These are phyloP conservation scores for Lentinula aciculospora DNA, from an alignment of 768 basidiomycete species.

Conservation along the genomic window DNA sequence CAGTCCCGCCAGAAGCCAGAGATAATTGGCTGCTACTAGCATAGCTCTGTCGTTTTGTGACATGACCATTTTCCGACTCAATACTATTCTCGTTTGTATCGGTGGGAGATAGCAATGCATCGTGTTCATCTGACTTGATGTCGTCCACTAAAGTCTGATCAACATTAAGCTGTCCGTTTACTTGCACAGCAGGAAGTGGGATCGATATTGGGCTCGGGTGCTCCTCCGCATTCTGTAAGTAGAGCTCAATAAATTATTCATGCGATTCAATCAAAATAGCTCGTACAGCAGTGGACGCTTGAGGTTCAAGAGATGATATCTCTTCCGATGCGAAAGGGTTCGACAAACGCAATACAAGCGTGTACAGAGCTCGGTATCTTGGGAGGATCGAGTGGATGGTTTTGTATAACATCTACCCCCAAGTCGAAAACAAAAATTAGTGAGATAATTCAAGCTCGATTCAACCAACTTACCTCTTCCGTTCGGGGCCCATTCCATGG, in stretches of 20 bases:
- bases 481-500: constrained; percentile 6
- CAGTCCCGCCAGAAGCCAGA: background rate
- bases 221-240: background rate
- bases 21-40: background rate
- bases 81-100: background rate
- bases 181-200: background rate
- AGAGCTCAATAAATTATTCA: background rate
- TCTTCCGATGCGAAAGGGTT: background rate
- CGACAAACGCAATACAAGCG: constrained; percentile 19
- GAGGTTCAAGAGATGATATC: background rate
- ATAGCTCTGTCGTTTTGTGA: background rate
- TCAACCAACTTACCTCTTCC: constrained; percentile 3
- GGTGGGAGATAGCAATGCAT: constrained; percentile 1
- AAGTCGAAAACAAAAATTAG: background rate
- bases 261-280: background rate
- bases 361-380: constrained; percentile 30
- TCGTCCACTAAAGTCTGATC: background rate
- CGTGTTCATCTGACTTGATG: background rate
- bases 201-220: background rate
- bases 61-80: background rate
- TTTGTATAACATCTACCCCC: constrained; percentile 30
- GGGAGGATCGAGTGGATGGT: constrained; percentile 31
- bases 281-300: background rate
- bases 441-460: background rate
- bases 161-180: background rate